Evolutionary conservation across 2,329 filamentous ascomycete genomes (phyloP), one percentile per base, ranked within the genome.

Genomic region (Aspergillus fischeri): DNA sequence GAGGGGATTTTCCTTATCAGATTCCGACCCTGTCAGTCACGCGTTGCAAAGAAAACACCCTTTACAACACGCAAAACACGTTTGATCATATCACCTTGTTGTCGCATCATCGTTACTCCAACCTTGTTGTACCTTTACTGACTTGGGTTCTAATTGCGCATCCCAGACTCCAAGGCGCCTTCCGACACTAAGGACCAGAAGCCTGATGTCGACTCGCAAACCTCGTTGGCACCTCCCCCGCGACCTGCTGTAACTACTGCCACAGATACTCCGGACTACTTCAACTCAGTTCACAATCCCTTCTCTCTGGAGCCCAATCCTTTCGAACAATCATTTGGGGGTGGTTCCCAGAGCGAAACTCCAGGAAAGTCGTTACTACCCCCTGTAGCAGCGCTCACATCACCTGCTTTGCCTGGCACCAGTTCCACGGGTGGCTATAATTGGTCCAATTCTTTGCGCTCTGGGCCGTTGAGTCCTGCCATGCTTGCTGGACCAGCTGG

Each of bases 381-480:
- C 52, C 90, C 92, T 17, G 92, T 97, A 65, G 92, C 92, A 49
- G 85, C 92, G 61, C 83, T 99, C 67, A 95, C 94, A 25, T 97
- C 94, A 49, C 93, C 94, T 6, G 91, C 91, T 49, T 86, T 91
- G 24, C 83, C 95, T 49, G 91, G 89, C 62, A 84, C 84, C 67
- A 90, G 86, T 62, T 86, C 86, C 54, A 89, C 85, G 38, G 84
- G 86, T 24, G 75, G 75, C 27, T 90, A 89, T 70, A 87, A 89
- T 75, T 97, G 92, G 92, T 84, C 85, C 63, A 88, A 92, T 66
- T 96, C 92, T 49, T 80, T 99, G 68, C 88, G 94, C 63, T 92
- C 92, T 59, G 94, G 94, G 66, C 94, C 94, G 45, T 77, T 99
- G 65, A 97, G 94, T 75, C 94, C 94, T 78, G 94, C 93, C 62